These are phyloP conservation scores for Lactarius trivialis DNA, from an alignment of 768 basidiomycete species.

Conservation along the genomic window DNA sequence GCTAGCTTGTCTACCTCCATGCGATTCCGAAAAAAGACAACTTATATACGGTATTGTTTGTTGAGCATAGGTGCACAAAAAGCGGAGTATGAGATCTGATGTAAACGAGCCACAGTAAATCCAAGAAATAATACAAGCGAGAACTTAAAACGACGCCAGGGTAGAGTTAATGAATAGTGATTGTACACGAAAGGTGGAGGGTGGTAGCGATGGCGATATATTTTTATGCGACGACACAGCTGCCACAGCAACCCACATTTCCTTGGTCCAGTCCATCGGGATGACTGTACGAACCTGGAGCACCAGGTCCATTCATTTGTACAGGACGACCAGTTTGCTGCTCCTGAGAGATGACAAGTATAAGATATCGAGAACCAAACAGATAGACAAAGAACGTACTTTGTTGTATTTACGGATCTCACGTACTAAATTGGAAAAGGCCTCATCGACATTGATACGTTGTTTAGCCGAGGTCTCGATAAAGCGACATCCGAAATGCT, in stretches of 20 bases:
- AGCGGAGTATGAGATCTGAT: constrained; percentile 3
- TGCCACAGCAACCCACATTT: constrained; percentile 54
- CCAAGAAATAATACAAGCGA: constrained; percentile 18
- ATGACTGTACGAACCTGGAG: constrained; percentile 43
- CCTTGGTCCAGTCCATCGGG: constrained; percentile 48
- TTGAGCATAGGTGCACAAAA: constrained; percentile 6
- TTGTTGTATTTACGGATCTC: constrained; percentile 94
- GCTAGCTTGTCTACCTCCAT: neutral
- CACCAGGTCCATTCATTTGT: constrained; percentile 39
- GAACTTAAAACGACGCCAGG: neutral
- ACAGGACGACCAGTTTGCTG: constrained; percentile 72
- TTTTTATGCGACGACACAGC: constrained; percentile 54
- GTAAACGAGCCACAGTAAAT: constrained; percentile 12
- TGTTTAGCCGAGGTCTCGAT: constrained; percentile 96
- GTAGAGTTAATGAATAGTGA: constrained; percentile 1
- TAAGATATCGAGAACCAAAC: neutral
- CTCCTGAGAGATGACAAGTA: constrained; percentile 40
- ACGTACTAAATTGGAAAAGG: constrained; percentile 87
- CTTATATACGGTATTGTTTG: constrained; percentile 2
- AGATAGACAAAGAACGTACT: constrained; percentile 37
- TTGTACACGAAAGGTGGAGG: constrained; percentile 9
- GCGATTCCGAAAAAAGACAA: neutral
- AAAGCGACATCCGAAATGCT: constrained; percentile 90
- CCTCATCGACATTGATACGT: constrained; percentile 94
- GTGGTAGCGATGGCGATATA: constrained; percentile 10